phyloP scores from a whole-genome alignment of 495 filamentous ascomycete genomes.

The Arthonia radiata region DNA sequence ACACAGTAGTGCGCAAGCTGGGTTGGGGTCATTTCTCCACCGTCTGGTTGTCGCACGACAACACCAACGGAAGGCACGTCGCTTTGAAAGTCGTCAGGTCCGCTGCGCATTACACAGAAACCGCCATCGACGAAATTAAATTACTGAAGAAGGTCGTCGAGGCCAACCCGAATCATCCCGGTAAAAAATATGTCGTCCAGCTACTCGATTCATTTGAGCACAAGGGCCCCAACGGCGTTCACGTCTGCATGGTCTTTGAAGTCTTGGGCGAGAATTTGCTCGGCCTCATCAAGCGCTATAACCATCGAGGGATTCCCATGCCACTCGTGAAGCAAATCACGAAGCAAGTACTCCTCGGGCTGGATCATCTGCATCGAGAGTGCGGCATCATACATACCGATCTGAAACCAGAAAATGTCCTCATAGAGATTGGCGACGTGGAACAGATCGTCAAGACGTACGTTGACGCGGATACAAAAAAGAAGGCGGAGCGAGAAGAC shows the following conservation, averaged over 20 bases:
- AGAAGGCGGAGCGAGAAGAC: conserved; percentile 49
- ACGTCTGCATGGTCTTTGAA: conserved; percentile 99
- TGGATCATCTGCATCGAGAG: conserved; percentile 91
- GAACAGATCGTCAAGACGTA: conserved; percentile 90
- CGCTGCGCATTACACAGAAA: conserved; percentile 95
- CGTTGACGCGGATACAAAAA: conserved; percentile 56
- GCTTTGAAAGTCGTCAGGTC: conserved; percentile 94
- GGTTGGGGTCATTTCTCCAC: conserved; percentile 99
- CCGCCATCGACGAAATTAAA: conserved; percentile 97
- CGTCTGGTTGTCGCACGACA: conserved; percentile 89
- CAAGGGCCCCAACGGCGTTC: conserved; percentile 83
- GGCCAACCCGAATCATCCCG: conserved; percentile 81
- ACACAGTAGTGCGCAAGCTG: conserved; percentile 87
- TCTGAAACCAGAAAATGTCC: conserved; percentile 89
- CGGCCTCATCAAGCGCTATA: conserved; percentile 94
- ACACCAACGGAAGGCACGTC: conserved; percentile 76
- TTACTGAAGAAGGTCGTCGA: conserved; percentile 87
- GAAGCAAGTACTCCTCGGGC: conserved; percentile 83
- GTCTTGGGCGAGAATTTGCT: conserved; percentile 89
- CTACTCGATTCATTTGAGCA: conserved; percentile 92
- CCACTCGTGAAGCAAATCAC: conserved; percentile 93
- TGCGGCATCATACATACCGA: conserved; percentile 99
- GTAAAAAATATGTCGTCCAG: conserved; percentile 82
- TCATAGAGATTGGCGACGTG: conserved; percentile 97
- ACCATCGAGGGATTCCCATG: conserved; percentile 91